A percentile compares a stretch with the other conserved stretches of the same genome.
Evolutionary conservation across 2,329 filamentous ascomycete species (phyloP).

Genomic region (Fusarium tanahbumbuense): DNA sequence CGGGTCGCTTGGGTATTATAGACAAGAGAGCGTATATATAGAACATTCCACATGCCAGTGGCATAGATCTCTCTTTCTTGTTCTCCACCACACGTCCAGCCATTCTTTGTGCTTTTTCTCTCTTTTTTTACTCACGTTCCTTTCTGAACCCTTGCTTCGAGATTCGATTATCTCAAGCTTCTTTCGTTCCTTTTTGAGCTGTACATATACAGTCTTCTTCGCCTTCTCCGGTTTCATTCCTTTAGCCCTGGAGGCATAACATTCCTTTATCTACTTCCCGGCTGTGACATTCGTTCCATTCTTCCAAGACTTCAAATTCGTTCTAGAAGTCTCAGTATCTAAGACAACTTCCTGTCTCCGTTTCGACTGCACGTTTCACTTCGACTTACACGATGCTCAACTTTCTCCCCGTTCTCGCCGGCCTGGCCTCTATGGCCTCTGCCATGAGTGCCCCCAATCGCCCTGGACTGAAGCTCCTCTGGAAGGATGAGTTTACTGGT

Average conservation of each 20-base stretch:
- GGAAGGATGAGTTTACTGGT: constrained; percentile 60
- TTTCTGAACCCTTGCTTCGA: constrained; percentile 25
- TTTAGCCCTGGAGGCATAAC: constrained; percentile 41
- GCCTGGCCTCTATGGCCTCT: constrained; percentile 43
- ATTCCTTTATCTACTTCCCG: constrained; percentile 26
- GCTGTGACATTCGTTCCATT: constrained; percentile 18
- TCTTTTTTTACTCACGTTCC: constrained; percentile 16
- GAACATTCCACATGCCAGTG: constrained; percentile 23
- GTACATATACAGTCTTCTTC: constrained; percentile 4
- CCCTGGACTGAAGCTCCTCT: constrained; percentile 56
- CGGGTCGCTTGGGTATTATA: constrained; percentile 10
- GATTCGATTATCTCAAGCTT: constrained; percentile 30
- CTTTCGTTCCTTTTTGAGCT: constrained; percentile 22
- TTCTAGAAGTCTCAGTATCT: constrained; percentile 7
- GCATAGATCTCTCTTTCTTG: constrained; percentile 7
- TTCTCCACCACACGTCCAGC: constrained; percentile 30
- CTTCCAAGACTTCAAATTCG: constrained; percentile 2
- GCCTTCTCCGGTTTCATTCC: constrained; percentile 32
- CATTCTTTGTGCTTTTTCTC: constrained; percentile 33
- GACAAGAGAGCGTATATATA: constrained; percentile 35
- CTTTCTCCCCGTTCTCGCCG: constrained; percentile 36
- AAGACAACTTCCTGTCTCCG: background rate
- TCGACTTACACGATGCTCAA: constrained; percentile 44
- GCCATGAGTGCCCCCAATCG: constrained; percentile 55
- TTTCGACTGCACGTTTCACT: constrained; percentile 18